These are phyloP conservation scores for Chlamydomonas schloesseri DNA, from an alignment of 139 green algal species.

Conservation along the genomic window DNA sequence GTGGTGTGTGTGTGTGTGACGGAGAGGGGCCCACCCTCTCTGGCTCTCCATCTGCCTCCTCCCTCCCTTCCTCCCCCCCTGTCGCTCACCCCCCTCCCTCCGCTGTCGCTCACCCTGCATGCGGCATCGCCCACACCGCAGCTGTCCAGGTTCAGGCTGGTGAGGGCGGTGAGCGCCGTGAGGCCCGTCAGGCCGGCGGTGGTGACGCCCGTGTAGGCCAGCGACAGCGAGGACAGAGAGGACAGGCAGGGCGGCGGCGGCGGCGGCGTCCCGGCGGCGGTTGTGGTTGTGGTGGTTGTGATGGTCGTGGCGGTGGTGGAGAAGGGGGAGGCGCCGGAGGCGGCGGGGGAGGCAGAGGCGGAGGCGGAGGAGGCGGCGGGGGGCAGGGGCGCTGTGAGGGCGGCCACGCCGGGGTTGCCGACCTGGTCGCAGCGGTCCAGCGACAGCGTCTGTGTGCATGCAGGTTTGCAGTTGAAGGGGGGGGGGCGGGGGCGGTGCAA, in stretches of 20 bases:
- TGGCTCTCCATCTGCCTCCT: too few relatives aligned
- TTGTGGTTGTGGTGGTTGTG: not conserved
- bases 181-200: constrained; percentile 2
- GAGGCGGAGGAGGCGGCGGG: not conserved
- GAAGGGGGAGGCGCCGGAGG: not conserved
- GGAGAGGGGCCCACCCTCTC: too few relatives aligned
- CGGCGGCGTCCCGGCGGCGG: too few relatives aligned
- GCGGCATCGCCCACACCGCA: constrained; percentile 15
- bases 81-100: not conserved
- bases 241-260: not conserved
- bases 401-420: constrained; percentile 10
- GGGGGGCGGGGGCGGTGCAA: not conserved
- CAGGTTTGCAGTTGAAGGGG: too few relatives aligned
- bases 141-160: constrained; percentile 19
- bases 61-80: not conserved
- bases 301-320: constrained; percentile 8
- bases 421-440: constrained; percentile 19
- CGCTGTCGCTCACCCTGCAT: constrained; percentile 5
- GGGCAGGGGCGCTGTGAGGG: not conserved
- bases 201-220: constrained; percentile 33
- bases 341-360: not conserved
- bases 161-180: not conserved
- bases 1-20: too few relatives aligned
- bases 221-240: not conserved
- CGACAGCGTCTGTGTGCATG: constrained; percentile 8